phyloP scores from a whole-genome alignment of 345 rosid species.

The Salix purpurea region DNA sequence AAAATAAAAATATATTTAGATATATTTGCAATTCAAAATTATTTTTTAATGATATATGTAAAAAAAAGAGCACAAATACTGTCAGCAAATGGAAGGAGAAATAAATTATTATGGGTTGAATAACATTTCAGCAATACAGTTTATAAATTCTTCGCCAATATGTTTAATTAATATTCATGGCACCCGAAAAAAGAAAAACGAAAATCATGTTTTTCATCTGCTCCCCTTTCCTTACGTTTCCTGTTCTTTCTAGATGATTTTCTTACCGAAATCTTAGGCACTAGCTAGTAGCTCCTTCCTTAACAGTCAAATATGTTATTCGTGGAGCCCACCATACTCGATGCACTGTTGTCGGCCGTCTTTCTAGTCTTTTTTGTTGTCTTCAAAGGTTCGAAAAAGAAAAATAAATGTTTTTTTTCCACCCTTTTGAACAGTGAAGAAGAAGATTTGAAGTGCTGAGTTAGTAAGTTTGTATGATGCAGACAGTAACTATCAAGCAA shows the following conservation, averaged over 20 bases:
- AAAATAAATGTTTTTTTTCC: neutral
- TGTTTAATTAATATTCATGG: neutral
- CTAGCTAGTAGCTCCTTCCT: neutral
- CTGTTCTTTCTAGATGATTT: neutral
- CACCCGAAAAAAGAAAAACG: neutral
- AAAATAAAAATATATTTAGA: too few relatives aligned
- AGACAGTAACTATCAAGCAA: neutral
- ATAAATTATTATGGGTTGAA: too few relatives aligned
- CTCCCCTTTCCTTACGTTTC: neutral
- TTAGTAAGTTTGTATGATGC: neutral
- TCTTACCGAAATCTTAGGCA: neutral
- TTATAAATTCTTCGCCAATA: too few relatives aligned
- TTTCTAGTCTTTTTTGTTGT: neutral
- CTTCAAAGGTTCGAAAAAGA: too few relatives aligned
- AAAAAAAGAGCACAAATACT: too few relatives aligned
- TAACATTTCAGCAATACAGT: too few relatives aligned
- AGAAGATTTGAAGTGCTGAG: neutral
- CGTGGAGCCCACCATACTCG: neutral
- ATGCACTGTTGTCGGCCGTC: constrained; percentile 20
- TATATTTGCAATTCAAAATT: too few relatives aligned
- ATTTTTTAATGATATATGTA: too few relatives aligned
- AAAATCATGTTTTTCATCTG: neutral
- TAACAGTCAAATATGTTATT: neutral
- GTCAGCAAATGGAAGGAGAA: too few relatives aligned
- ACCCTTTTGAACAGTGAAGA: neutral